Conservation (phyloP, 805 yeast species). For the Ascoidea asiatica region DNA sequence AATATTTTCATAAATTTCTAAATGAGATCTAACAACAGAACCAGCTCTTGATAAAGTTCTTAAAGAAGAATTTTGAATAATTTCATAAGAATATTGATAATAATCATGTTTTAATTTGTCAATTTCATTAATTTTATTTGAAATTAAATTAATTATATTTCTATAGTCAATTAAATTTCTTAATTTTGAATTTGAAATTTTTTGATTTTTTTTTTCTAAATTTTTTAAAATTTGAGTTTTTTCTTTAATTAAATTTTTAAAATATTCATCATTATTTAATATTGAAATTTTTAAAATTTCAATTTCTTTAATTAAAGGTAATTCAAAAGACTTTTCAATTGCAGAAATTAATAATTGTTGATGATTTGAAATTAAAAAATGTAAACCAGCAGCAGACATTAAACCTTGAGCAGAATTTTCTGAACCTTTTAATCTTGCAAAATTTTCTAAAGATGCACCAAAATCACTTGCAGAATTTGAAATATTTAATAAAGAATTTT, state of each 20-base stretch:
- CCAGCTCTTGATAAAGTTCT: constrained; percentile 42
- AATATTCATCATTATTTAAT: constrained; percentile 33
- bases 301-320: constrained; percentile 34
- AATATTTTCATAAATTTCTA: constrained; percentile 67
- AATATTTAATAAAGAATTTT: constrained; percentile 30
- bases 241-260: constrained; percentile 37
- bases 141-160: constrained; percentile 49
- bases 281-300: constrained; percentile 30
- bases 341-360: constrained; percentile 54
- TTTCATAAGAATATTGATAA: constrained; percentile 46
- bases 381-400: constrained; percentile 63
- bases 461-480: constrained; percentile 56
- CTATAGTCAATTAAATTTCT: constrained; percentile 60
- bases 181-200: constrained; percentile 42
- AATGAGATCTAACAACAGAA: constrained; percentile 60
- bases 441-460: constrained; percentile 55
- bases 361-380: constrained; percentile 64
- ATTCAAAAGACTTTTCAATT: constrained; percentile 38
- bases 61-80: constrained; percentile 50
- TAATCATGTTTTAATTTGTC: constrained; percentile 66
- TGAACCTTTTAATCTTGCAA: constrained; percentile 50
- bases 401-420: constrained; percentile 49
- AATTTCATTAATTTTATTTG: constrained; percentile 66
- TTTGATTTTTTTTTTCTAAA: constrained; percentile 48
- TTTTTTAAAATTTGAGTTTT: constrained; percentile 38